Evolutionary conservation across 345 rosid species (phyloP).

Genomic region (Capsella bursapastoris): DNA sequence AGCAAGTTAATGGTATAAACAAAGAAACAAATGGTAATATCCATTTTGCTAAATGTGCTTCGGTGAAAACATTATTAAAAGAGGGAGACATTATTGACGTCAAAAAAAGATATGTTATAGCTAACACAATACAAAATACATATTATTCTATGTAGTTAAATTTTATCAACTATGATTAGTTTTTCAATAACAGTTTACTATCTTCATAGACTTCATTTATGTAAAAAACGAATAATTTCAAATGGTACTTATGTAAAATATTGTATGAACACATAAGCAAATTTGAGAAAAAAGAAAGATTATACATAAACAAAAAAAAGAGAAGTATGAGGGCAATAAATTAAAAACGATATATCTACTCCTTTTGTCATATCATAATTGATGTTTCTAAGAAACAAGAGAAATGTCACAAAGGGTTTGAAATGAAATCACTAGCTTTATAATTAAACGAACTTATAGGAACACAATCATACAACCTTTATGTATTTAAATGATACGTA

Average conservation of each 20-base stretch:
- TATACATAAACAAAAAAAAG: not conserved
- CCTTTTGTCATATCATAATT: not conserved
- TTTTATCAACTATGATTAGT: too few species aligned
- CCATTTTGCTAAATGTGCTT: too few species aligned
- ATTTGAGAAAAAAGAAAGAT: not conserved
- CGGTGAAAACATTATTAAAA: too few species aligned
- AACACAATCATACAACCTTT: slow-evolving; percentile 30
- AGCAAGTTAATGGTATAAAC: not conserved
- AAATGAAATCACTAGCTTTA: slow-evolving; percentile 10
- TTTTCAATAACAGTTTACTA: too few species aligned
- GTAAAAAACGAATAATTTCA: not conserved
- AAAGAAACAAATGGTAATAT: too few species aligned
- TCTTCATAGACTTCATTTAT: too few species aligned
- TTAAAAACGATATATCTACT: not conserved
- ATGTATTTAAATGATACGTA: slow-evolving; percentile 16
- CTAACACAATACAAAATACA: too few species aligned
- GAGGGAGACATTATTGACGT: too few species aligned
- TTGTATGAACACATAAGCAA: not conserved
- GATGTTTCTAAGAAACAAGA: not conserved
- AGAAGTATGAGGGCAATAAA: not conserved
- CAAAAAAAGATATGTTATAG: too few species aligned
- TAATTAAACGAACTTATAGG: slow-evolving; percentile 20
- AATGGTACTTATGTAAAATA: not conserved
- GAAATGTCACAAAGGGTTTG: slow-evolving; percentile 10
- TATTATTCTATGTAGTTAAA: too few species aligned